A percentile compares a stretch with the other conserved stretches of the same genome.
phyloP scores from a whole-genome alignment of 352 stramenopile species.

The Blastocystis sp. region DNA sequence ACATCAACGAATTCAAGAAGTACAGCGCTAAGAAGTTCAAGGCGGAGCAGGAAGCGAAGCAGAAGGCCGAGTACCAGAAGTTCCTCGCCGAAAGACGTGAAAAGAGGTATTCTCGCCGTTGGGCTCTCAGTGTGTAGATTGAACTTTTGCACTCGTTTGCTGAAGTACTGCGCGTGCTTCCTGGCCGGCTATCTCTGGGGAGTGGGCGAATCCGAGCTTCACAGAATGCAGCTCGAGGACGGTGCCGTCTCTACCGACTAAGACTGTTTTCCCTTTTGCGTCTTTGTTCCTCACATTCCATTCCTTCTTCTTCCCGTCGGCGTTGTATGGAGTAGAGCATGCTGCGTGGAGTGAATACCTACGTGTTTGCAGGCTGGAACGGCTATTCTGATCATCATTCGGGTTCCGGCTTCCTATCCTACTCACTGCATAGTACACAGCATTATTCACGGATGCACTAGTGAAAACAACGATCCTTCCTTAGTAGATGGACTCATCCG shows the following conservation, averaged over 20 bases:
- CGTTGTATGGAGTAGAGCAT: no score
- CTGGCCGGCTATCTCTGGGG: conserved; percentile 47
- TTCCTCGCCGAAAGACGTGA: conserved; percentile 47
- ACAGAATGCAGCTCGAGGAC: conserved; percentile 31
- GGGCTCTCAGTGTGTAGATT: not conserved
- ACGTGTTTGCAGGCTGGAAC: no score
- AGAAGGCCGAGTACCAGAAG: conserved; percentile 64
- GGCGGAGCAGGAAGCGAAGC: conserved; percentile 47
- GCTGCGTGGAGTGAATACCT: no score
- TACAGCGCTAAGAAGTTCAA: conserved; percentile 67
- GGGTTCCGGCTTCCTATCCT: no score
- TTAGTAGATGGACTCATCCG: no score
- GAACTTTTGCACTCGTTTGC: not conserved
- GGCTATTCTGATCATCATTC: no score
- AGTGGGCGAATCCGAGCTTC: conserved; percentile 7
- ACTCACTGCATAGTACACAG: no score
- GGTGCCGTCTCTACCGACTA: conserved; percentile 21
- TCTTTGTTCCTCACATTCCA: conserved; percentile 24
- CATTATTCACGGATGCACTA: no score
- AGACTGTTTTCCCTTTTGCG: not conserved
- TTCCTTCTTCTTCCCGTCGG: not conserved
- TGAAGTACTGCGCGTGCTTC: conserved; percentile 23
- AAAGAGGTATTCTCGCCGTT: not conserved
- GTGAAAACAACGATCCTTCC: no score
- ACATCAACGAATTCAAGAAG: conserved; percentile 62